These are phyloP conservation scores for Artemisia argyi DNA, from an alignment of 129 eudicot genomes.

Conservation along the genomic window DNA sequence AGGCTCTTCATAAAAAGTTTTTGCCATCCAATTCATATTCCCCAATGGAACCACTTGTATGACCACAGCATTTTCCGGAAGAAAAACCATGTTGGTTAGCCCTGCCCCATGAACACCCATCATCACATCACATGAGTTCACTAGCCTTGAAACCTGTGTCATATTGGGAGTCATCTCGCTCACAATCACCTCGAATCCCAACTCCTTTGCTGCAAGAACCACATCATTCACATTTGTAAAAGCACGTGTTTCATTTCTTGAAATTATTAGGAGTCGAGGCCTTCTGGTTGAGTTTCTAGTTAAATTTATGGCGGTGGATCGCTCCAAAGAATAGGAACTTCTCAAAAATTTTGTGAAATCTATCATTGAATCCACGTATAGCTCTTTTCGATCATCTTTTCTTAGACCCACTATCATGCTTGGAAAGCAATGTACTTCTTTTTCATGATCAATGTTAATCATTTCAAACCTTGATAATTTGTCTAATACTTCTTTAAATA, in stretches of 20 bases:
- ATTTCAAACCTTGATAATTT: conserved; percentile 55
- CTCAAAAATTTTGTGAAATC: conserved; percentile 52
- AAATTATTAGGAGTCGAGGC: conserved; percentile 61
- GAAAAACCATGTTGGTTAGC: conserved; percentile 65
- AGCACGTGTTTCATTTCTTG: conserved; percentile 42
- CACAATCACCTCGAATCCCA: conserved; percentile 50
- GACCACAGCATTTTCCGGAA: conserved; percentile 65
- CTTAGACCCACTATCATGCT: conserved; percentile 59
- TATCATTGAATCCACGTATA: conserved; percentile 38
- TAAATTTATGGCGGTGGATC: conserved; percentile 27
- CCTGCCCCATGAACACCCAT: conserved; percentile 97
- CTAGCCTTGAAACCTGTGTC: conserved; percentile 33
- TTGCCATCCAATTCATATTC: conserved; percentile 45
- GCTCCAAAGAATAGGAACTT: conserved; percentile 49
- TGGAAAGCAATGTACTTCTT: conserved; percentile 64
- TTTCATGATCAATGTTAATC: conserved; percentile 49
- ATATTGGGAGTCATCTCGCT: conserved; percentile 37
- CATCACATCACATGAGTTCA: conserved; percentile 79
- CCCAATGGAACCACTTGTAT: conserved; percentile 71
- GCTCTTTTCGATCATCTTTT: conserved; percentile 38
- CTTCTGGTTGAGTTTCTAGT: background rate
- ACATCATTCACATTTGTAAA: conserved; percentile 44
- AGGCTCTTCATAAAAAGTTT: conserved; percentile 41
- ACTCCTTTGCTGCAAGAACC: conserved; percentile 36
- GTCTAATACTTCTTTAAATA: conserved; percentile 34